Conservation (phyloP, 2,329 filamentous ascomycete genomes). For the Aspergillus pseudoviridinutans region DNA sequence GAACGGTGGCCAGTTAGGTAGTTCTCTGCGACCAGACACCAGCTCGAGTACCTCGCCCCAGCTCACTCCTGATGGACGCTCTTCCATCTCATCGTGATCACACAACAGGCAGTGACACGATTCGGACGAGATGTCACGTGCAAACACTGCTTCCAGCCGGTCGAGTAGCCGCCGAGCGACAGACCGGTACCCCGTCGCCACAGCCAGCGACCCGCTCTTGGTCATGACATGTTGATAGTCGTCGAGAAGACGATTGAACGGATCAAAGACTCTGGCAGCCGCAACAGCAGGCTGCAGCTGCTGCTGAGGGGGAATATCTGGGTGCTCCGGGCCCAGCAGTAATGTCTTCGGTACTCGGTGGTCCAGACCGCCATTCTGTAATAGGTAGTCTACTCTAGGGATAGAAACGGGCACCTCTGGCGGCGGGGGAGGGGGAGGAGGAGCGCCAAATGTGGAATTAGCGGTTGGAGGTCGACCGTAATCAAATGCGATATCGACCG, state of each 20-base stretch:
- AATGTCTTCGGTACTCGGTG: constrained; percentile 70
- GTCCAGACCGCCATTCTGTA: constrained; percentile 79
- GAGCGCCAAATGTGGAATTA: constrained; percentile 33
- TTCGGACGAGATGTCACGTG: constrained; percentile 80
- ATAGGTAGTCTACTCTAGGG: constrained; percentile 84
- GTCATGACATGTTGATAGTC: constrained; percentile 78
- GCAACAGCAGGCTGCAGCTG: constrained; percentile 62
- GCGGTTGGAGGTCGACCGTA: constrained; percentile 28
- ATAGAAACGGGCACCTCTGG: constrained; percentile 63
- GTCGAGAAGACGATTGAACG: constrained; percentile 77
- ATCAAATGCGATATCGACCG: constrained; percentile 35
- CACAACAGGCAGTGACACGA: constrained; percentile 87
- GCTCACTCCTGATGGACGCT: constrained; percentile 63
- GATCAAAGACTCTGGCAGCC: constrained; percentile 72
- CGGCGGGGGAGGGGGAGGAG: constrained; percentile 72
- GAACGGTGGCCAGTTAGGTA: constrained; percentile 87
- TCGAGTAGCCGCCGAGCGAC: constrained; percentile 88
- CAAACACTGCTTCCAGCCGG: constrained; percentile 89
- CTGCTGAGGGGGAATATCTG: constrained; percentile 56
- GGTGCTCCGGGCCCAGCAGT: constrained; percentile 48
- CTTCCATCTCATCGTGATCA: constrained; percentile 57
- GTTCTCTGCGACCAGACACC: constrained; percentile 80
- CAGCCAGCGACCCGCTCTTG: constrained; percentile 84
- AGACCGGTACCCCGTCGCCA: constrained; percentile 91
- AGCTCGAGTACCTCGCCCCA: constrained; percentile 96